phyloP scores from a whole-genome alignment of 2,329 filamentous ascomycete genomes.

The Claviceps africana region DNA sequence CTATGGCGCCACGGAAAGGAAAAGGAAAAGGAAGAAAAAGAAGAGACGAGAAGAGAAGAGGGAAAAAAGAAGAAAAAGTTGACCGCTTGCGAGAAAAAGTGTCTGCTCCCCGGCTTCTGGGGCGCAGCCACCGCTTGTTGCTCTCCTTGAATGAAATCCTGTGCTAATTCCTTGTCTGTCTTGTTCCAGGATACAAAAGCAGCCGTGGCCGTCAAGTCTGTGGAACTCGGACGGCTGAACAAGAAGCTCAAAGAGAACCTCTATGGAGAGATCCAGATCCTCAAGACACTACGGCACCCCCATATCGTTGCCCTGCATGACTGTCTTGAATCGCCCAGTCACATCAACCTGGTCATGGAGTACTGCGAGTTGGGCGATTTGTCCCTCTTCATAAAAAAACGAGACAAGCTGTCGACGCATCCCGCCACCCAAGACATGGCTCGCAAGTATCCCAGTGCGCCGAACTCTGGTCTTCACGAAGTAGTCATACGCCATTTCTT shows the following conservation, averaged over 20 bases:
- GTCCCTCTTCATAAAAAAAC: slow-evolving; percentile 91
- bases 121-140: neutral
- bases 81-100: no score
- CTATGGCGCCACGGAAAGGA: neutral
- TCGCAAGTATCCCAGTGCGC: slow-evolving; percentile 75
- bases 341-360: slow-evolving; percentile 97
- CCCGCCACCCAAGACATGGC: slow-evolving; percentile 81
- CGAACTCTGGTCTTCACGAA: slow-evolving; percentile 79
- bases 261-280: slow-evolving; percentile 86
- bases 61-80: no score
- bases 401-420: slow-evolving; percentile 65
- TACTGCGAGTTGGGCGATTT: slow-evolving; percentile 93
- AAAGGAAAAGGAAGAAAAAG: no score
- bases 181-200: slow-evolving; percentile 55
- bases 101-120: neutral
- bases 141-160: neutral
- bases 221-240: slow-evolving; percentile 79
- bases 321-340: slow-evolving; percentile 71
- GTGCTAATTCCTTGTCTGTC: neutral
- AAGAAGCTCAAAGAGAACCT: slow-evolving; percentile 95
- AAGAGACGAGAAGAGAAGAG: no score
- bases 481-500: slow-evolving; percentile 93
- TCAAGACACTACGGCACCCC: slow-evolving; percentile 84
- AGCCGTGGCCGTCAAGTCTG: slow-evolving; percentile 90
- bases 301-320: slow-evolving; percentile 95